phyloP scores from a whole-genome alignment of 495 filamentous ascomycete species.

The Xylaria cubensis region DNA sequence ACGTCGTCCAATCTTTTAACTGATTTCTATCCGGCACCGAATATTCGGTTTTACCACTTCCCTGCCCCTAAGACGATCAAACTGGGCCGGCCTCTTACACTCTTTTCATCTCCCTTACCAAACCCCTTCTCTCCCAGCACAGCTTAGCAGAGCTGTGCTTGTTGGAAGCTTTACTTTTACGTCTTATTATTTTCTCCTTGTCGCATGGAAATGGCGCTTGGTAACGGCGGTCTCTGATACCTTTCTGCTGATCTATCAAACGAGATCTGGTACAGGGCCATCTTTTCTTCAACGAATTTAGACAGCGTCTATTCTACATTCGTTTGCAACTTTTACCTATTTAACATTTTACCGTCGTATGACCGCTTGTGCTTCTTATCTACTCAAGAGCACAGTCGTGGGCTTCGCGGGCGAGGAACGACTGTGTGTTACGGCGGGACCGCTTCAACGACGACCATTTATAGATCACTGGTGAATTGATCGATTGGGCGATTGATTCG shows the following conservation, averaged over 20 bases:
- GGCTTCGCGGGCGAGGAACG: slow-evolving; percentile 62
- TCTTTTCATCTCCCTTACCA: slow-evolving; percentile 21
- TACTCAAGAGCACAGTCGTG: slow-evolving; percentile 52
- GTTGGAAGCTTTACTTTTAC: neutral
- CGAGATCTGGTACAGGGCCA: neutral
- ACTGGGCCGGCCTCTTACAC: slow-evolving; percentile 14
- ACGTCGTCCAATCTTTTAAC: slow-evolving; percentile 22
- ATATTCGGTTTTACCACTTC: neutral
- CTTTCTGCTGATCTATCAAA: slow-evolving; percentile 9
- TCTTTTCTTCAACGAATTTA: neutral
- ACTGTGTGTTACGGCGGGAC: slow-evolving; percentile 55
- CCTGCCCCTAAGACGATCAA: slow-evolving; percentile 21
- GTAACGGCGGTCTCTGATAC: slow-evolving; percentile 7
- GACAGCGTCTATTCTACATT: neutral
- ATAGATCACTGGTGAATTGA: slow-evolving; percentile 21
- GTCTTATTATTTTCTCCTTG: slow-evolving; percentile 5
- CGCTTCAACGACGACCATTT: slow-evolving; percentile 36
- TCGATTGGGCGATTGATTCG: slow-evolving; percentile 42
- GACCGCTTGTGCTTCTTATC: slow-evolving; percentile 26
- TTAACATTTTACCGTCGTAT: slow-evolving; percentile 12
- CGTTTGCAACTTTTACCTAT: neutral
- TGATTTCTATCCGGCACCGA: neutral
- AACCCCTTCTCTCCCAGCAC: neutral
- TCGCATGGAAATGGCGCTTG: neutral
- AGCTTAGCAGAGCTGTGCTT: neutral